A percentile compares a stretch with the other conserved stretches of the same genome.
Conservation (phyloP, 768 basidiomycete species). For the Kwoniella sp. region DNA sequence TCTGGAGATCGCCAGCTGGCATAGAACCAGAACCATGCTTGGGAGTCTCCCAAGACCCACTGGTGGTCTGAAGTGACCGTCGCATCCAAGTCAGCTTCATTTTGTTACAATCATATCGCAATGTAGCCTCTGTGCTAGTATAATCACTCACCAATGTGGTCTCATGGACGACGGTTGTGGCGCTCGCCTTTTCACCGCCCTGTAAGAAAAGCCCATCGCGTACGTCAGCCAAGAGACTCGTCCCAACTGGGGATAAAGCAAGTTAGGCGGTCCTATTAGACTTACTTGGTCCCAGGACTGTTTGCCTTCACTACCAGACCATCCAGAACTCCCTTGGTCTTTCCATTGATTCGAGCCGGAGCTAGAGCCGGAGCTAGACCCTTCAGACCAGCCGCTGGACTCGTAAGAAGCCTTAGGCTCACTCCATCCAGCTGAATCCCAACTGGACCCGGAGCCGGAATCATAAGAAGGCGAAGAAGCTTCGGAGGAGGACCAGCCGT, state of each 20-base stretch:
- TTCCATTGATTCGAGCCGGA: neutral
- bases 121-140: too few species aligned
- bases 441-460: neutral
- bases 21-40: slow-evolving; percentile 15
- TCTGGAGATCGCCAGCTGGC: slow-evolving; percentile 12
- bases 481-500: neutral
- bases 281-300: neutral
- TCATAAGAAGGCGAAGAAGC: neutral
- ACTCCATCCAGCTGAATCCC: neutral
- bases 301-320: neutral
- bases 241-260: too few species aligned
- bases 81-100: neutral
- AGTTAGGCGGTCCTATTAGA: neutral
- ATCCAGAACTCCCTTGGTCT: neutral
- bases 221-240: too few species aligned
- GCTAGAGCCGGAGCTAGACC: neutral
- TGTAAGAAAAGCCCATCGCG: neutral
- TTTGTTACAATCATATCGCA: too few species aligned
- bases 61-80: neutral
- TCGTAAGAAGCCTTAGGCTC: neutral
- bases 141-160: slow-evolving; percentile 8
- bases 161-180: slow-evolving; percentile 8
- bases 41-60: slow-evolving; percentile 4
- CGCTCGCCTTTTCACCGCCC: neutral
- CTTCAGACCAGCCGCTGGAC: neutral